Base-by-base conservation (phyloP, 208 protist genomes). In the Porcisia deanei region DNA sequence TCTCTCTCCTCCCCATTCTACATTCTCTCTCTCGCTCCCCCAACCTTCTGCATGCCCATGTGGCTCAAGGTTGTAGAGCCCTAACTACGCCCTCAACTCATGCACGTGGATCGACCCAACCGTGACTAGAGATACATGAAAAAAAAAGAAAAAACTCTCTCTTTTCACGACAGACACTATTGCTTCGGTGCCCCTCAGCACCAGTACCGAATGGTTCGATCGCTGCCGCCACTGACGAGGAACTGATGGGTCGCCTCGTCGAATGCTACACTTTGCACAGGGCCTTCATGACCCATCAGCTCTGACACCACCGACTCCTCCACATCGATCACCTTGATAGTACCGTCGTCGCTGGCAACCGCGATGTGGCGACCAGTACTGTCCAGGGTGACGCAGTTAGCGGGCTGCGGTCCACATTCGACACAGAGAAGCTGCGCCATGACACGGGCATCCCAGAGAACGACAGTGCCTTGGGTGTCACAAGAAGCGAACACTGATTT, bases 271-370 rank as follows among this genome's bases (percentile, higher is more conserved):
- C 93, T 92, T 81, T 96, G 94, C 73, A 98, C 93, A n/a, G 91
- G 77, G 22, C 93, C 92, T 45, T 92, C 85, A 75, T 97, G 93
- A 0, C 93, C 94, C 30, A 64, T 52, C 55, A 98, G 80, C 80
- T 91, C 88, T 37, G 78, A 79, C 65, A 98, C 97, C 54, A 80
- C 84, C n/a, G 81, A 74, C 47, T 95, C 88, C 47, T 76, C 68
- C 54, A 99, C 83, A 82, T 99, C 92, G 79, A 98, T 98, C 14
- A 99, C n/a, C 74, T 98, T 98, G 34, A 99, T 91, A 6, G 91
- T 95, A 71, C 91, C 79, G 77, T 99, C 98, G 45, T 98, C 98
- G 63, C 95, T 97, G 9, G 93, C 88, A 6, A 98, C 98, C 3
- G 91, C 97, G n/a, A 98, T 60, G 74, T 93, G 92, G 10, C 73